Base-by-base conservation (phyloP, 441 rosid species). In the Pelargonium citronellum region DNA sequence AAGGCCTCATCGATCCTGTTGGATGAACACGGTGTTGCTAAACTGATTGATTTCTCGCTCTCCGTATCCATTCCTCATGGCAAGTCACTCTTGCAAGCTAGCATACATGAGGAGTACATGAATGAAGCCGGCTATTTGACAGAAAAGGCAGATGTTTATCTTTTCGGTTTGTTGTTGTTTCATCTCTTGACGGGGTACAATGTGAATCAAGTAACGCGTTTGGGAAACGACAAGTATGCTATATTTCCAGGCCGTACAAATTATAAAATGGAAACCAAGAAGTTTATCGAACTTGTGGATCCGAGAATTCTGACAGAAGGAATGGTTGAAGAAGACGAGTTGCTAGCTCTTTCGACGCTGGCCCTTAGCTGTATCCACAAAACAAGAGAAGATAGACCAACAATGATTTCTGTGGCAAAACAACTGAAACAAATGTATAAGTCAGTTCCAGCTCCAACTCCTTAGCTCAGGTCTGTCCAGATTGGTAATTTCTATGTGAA, bases 61-160 rank as follows among this genome's bases (percentile, higher is more conserved):
- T 74, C 76, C 3, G 27, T 69, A 20, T 65, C 79, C 0, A 78
- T 83, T 44, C 87, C 82, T 0, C 72, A 80, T 27, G 87, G 82
- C 1, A 71, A 85, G 61, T 8, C 73, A 0, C 77, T 70, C 58
- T 69, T 78, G 0, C 5, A 62, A 4, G 72, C 68, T 12, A 72
- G 64, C 12, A 30, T n/a, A 11, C 43, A 62, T 1, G 85, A 24
- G 77, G 2, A 66, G 57, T 2, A 0, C 3, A 60, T 51, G 4
- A 51, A 11, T 24, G 49, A 58, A 34, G 62, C 77, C 1, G 66
- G 65, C 66, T 20, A 11, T 7, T 74, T 58, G 22, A 85, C 72
- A 0, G 85, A 83, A 60, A 83, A 78, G 55, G 37, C n/a, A 15
- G 89, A 85, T 78, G 83, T 80, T 63, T 85, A 41, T 47, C 71